Percentiles rank a stretch among this genome's conserved stretches.
Conservation (phyloP, 441 rosid genomes). For the Pelargonium australe region DNA sequence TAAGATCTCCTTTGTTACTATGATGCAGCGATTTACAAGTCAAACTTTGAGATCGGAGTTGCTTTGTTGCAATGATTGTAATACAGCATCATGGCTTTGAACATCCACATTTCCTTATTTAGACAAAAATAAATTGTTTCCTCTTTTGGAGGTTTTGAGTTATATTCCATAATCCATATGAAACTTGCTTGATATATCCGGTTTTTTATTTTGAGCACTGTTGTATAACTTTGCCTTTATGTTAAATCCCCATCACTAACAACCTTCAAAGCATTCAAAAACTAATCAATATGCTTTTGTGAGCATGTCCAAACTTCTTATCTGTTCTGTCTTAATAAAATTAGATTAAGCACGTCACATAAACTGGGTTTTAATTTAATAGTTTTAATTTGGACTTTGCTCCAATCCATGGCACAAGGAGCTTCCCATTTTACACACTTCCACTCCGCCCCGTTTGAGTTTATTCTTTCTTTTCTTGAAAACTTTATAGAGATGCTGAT, state of each 20-base stretch:
- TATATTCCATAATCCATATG: background rate
- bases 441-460: no score
- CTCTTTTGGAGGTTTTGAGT: background rate
- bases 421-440: no score
- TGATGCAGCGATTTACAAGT: constrained; percentile 20
- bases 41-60: constrained; percentile 8
- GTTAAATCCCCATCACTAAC: background rate
- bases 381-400: no score
- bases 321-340: background rate
- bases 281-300: background rate
- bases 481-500: constrained; percentile 9
- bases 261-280: background rate
- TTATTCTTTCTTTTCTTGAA: constrained; percentile 3
- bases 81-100: background rate
- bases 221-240: background rate
- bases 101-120: background rate
- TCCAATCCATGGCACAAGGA: no score
- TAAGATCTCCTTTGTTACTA: constrained; percentile 9
- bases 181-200: background rate
- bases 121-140: background rate
- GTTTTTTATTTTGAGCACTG: background rate
- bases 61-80: background rate
- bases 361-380: no score
- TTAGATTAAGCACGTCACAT: no score
- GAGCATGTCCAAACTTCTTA: constrained; percentile 10